A percentile compares a stretch with the other conserved stretches of the same genome.
Evolutionary conservation across 257 asterid genomes (phyloP).

Genomic region (Pogostemon cablin): DNA sequence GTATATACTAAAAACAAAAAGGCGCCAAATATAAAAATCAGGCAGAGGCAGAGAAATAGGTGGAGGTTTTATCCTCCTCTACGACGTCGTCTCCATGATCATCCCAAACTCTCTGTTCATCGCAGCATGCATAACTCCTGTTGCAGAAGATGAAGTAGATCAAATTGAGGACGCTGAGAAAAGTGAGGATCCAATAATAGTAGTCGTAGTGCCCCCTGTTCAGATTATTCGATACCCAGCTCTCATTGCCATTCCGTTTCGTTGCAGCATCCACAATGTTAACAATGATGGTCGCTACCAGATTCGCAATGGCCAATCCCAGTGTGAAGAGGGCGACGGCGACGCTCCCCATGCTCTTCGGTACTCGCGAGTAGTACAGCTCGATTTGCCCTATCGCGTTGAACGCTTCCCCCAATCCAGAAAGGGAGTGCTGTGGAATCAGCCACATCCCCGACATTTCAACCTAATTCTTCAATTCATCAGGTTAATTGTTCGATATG

Average conservation of each 20-base stretch:
- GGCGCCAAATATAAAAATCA: neutral
- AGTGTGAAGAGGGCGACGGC: constrained; percentile 58
- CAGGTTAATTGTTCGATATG: too few relatives aligned
- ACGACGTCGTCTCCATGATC: constrained; percentile 23
- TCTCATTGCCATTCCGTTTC: constrained; percentile 43
- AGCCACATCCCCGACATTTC: constrained; percentile 72
- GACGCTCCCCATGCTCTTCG: constrained; percentile 71
- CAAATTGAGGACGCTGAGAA: constrained; percentile 46
- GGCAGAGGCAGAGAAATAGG: neutral
- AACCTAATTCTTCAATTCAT: constrained; percentile 29
- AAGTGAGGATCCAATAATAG: constrained; percentile 62
- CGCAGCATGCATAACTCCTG: constrained; percentile 36
- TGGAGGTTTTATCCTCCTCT: neutral
- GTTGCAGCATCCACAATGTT: constrained; percentile 38
- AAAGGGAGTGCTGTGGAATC: constrained; percentile 53
- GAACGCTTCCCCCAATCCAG: constrained; percentile 68
- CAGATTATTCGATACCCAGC: constrained; percentile 65
- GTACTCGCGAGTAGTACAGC: constrained; percentile 58
- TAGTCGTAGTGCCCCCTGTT: constrained; percentile 75
- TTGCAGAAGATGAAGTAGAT: constrained; percentile 48
- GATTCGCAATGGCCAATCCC: constrained; percentile 53
- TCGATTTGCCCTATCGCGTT: constrained; percentile 71
- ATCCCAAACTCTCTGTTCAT: constrained; percentile 42
- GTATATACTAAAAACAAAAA: too few relatives aligned
- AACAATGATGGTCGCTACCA: constrained; percentile 53